Evolutionary conservation across 2,329 filamentous ascomycete species (phyloP), one percentile per base, ranked within the genome.

Genomic region (Paecilomyces niveus): DNA sequence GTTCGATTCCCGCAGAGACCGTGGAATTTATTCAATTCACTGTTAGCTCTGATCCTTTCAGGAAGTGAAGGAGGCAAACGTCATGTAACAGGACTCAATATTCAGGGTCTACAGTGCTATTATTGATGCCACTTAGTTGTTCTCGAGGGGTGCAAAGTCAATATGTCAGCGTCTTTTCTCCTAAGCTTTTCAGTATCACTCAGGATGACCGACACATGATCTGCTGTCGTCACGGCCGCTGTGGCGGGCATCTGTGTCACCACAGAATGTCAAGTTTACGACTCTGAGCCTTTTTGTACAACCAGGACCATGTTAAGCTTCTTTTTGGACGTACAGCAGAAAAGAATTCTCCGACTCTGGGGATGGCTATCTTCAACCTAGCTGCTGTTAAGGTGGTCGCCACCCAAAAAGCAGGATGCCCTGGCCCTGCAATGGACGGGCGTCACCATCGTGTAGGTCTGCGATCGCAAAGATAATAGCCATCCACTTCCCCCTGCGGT

Each of bases 1-100:
- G 63, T 64, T 64, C 63, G 63, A 60, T 31, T 21, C 45, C 51
- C 35, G 18, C 49, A 53, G 9, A 13, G 15, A 6, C 11, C 35
- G 51, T 39, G 33, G 35, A 39, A 18, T 52, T 56, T 13, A 8
- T 6, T 45, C 18, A 7, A 45, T n/a, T 18, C 26, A 29, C 26
- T 29, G 26, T 29, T 22, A 22, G 22, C 3, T n/a, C n/a, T n/a
- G n/a, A n/a, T n/a, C n/a, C n/a, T n/a, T n/a, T n/a, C n/a, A n/a
- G n/a, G n/a, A n/a, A n/a, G n/a, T n/a, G n/a, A n/a, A n/a, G n/a
- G n/a, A n/a, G n/a, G n/a, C n/a, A n/a, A n/a, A n/a, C n/a, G n/a
- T n/a, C n/a, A n/a, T n/a, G n/a, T n/a, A 26, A 5, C 3, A 26
- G 5, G 5, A 26, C 24, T 26, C 24, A 5, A 26, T 26, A 26